These are phyloP conservation scores for Saccharomycopsis sp. DNA, from an alignment of 805 yeast species.

Conservation along the genomic window DNA sequence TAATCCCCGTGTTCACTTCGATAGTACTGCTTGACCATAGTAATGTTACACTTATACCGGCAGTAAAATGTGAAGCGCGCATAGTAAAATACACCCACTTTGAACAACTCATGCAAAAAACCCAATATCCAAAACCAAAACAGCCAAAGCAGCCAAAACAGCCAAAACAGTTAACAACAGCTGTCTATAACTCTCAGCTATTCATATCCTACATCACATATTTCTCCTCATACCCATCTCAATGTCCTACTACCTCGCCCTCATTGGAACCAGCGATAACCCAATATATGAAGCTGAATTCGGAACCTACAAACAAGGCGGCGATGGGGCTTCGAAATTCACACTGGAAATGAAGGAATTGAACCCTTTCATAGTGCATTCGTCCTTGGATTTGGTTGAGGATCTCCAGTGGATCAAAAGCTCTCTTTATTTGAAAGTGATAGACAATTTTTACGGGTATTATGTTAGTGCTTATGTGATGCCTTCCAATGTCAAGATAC, in stretches of 20 bases:
- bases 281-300: slow-evolving; percentile 87
- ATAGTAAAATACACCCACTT: not conserved
- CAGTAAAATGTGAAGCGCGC: not conserved
- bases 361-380: slow-evolving; percentile 81
- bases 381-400: slow-evolving; percentile 87
- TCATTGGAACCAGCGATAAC: slow-evolving; percentile 78
- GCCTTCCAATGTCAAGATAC: slow-evolving; percentile 77
- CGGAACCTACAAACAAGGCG: slow-evolving; percentile 62
- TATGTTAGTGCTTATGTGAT: slow-evolving; percentile 80
- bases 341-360: slow-evolving; percentile 68
- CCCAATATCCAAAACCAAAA: not conserved
- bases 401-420: slow-evolving; percentile 77
- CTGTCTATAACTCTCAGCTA: not conserved
- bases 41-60: too few relatives aligned
- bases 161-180: not conserved
- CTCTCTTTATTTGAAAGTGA: slow-evolving; percentile 60
- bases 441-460: slow-evolving; percentile 83
- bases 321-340: slow-evolving; percentile 57
- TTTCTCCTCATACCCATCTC: slow-evolving; percentile 17
- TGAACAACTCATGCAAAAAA: not conserved
- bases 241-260: slow-evolving; percentile 83
- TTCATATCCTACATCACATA: too few relatives aligned
- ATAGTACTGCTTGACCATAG: too few relatives aligned
- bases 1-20: too few relatives aligned
- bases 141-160: not conserved